A percentile compares a stretch with the other conserved stretches of the same genome.
These are phyloP conservation scores for Schizopora paradoxa DNA, from an alignment of 1,284 basidiomycete genomes.

Conservation along the genomic window DNA sequence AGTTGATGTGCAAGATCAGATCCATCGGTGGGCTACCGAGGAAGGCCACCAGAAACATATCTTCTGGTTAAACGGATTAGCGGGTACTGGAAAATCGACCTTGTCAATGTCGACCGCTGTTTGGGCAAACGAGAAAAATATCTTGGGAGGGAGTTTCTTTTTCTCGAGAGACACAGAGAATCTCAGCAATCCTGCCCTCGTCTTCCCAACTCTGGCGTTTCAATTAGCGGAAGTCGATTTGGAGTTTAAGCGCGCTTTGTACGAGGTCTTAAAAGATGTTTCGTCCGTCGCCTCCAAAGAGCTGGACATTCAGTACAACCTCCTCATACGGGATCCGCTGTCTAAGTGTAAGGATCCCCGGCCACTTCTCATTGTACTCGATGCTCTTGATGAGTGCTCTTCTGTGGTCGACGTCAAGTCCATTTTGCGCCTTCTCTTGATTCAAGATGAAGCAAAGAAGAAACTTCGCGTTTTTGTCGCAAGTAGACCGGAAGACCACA, in stretches of 20 bases:
- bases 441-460: slow-evolving; percentile 7
- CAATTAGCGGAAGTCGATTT: slow-evolving; percentile 21
- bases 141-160: slow-evolving; percentile 30
- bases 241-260: slow-evolving; percentile 18
- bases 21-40: too few relatives aligned
- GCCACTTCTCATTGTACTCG: slow-evolving; percentile 22
- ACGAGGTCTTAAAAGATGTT: slow-evolving; percentile 14
- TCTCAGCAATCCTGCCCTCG: slow-evolving; percentile 19
- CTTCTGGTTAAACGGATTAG: slow-evolving; percentile 18
- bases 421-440: slow-evolving; percentile 18
- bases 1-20: too few relatives aligned
- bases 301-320: slow-evolving; percentile 20
- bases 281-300: slow-evolving; percentile 12
- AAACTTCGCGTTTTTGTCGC: slow-evolving; percentile 24
- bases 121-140: slow-evolving; percentile 2
- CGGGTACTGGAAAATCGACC: slow-evolving; percentile 22
- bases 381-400: slow-evolving; percentile 28
- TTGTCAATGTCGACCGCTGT: slow-evolving; percentile 22
- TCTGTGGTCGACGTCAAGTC: slow-evolving; percentile 20
- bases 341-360: slow-evolving; percentile 8
- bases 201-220: slow-evolving; percentile 26
- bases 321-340: slow-evolving; percentile 22
- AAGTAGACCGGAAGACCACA: slow-evolving; percentile 23
- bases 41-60: too few relatives aligned
- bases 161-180: slow-evolving; percentile 24